Base-by-base conservation (phyloP, 1,284 basidiomycete species). In the Filobasidium uniguttulatum region DNA sequence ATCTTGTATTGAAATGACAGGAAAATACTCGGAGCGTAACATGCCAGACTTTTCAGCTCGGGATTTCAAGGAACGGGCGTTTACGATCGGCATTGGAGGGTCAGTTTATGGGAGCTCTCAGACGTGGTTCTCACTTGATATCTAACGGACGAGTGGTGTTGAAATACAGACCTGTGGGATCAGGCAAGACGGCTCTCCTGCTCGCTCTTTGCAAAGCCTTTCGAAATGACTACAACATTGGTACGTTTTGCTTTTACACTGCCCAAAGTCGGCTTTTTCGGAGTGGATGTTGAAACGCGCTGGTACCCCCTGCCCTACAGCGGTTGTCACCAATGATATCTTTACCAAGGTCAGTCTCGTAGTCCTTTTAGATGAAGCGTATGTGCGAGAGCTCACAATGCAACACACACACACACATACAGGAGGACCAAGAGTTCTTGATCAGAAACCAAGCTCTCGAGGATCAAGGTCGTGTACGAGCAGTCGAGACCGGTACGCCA, bases 61-160 rank as follows among this genome's bases (percentile, higher is more conserved):
- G 33, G 85, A 91, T 72, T 98, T 90, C 67, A 77, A 80, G 48
- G 91, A 97, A 71, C 74, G 93, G 55, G 91, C 88, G 1, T 98
- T 98, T 70, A 98, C 93, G 0, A 75, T 98, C 51, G 93, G 93
- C 3, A 97, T 97, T 53, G 93, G 93, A 62, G 93, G 91, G 87
- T 90, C 62, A 54, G 79, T 65, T 26, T 43, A 38, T 29, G 19
- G 17, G 33, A 7, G 23, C 36, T 36, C 20, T 30, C 12, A 20
- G 29, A 22, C 14, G 25, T 7, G 20, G 23, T 33, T 31, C n/a
- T n/a, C 7, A 26, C 33, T 22, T 10, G 5, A 19, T 9, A 28
- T 28, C 23, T 30, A 19, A 9, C 30, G 36, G 5, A 15, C 19
- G 15, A 25, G n/a, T 35, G 30, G 15, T 33, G 8, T 29, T 31